Percentiles rank a stretch among this genome's conserved stretches.
phyloP scores from a whole-genome alignment of 495 filamentous ascomycete species.

The Talaromyces thailandensis region DNA sequence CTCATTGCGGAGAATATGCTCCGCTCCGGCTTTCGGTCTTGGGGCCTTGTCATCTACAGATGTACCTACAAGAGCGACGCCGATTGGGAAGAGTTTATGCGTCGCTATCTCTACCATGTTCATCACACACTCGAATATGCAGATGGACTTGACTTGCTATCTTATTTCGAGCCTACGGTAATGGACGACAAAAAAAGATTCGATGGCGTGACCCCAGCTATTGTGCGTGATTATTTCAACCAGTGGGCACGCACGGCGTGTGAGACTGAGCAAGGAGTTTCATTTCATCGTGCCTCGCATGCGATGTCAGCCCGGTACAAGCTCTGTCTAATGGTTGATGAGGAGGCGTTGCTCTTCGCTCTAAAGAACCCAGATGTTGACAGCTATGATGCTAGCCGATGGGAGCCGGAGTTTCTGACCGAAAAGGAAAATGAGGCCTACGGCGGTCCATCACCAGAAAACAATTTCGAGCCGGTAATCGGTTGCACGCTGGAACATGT shows the following conservation, averaged over 20 bases:
- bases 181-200: constrained; percentile 19
- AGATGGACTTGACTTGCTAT: constrained; percentile 21
- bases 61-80: constrained; percentile 22
- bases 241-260: constrained; percentile 13
- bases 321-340: constrained; percentile 18
- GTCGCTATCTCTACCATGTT: constrained; percentile 10
- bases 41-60: constrained; percentile 24
- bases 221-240: constrained; percentile 20
- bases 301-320: constrained; percentile 13
- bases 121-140: constrained; percentile 10
- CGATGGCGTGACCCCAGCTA: constrained; percentile 14
- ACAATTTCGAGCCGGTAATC: constrained; percentile 15
- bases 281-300: neutral
- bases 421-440: constrained; percentile 12
- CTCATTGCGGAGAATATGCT: constrained; percentile 15
- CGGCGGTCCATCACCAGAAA: constrained; percentile 6
- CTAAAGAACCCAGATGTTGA: constrained; percentile 7
- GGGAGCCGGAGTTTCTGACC: constrained; percentile 15
- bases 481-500: constrained; percentile 19
- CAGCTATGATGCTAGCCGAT: neutral
- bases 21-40: constrained; percentile 11
- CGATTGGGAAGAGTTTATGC: constrained; percentile 20
- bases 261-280: constrained; percentile 11
- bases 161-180: constrained; percentile 18
- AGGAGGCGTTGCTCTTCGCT: constrained; percentile 18